A percentile compares a stretch with the other conserved stretches of the same genome.
Conservation (phyloP, 2,329 filamentous ascomycete species). For the Cryphonectria japonica region DNA sequence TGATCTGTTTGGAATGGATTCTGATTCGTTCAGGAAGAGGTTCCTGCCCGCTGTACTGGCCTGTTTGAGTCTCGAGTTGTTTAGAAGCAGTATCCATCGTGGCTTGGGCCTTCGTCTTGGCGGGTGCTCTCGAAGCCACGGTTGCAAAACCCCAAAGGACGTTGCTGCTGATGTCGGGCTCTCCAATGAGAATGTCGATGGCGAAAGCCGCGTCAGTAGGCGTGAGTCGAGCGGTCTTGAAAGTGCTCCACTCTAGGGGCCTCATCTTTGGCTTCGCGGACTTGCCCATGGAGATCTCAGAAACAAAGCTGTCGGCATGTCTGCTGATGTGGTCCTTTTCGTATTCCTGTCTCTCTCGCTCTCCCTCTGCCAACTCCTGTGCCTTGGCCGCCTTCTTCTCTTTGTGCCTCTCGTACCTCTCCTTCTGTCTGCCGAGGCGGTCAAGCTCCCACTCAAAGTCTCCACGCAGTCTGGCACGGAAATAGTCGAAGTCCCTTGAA, state of each 20-base stretch:
- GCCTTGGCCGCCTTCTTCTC: neutral
- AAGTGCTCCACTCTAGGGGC: too few species aligned
- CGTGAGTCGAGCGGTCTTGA: too few species aligned
- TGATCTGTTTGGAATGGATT: conserved; percentile 18
- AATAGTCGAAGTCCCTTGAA: conserved; percentile 15
- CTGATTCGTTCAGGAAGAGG: conserved; percentile 23
- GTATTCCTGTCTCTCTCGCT: too few species aligned
- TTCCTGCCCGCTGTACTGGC: neutral
- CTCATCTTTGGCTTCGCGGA: too few species aligned
- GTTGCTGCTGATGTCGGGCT: too few species aligned
- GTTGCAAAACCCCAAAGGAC: too few species aligned
- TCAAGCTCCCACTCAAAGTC: conserved; percentile 20
- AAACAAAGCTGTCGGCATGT: too few species aligned
- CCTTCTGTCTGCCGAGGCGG: conserved; percentile 5
- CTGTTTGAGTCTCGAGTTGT: neutral
- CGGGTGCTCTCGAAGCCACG: too few species aligned
- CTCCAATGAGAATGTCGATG: too few species aligned
- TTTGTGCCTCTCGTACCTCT: conserved; percentile 6
- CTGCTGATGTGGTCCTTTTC: too few species aligned
- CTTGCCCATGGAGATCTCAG: too few species aligned
- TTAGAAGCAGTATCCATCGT: neutral
- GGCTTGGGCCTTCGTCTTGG: neutral
- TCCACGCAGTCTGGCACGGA: conserved; percentile 7
- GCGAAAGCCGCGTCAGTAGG: too few species aligned
- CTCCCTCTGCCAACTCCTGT: neutral